Evolutionary conservation across 2,329 filamentous ascomycete species (phyloP).

Genomic region (Graphilbum fragrans): DNA sequence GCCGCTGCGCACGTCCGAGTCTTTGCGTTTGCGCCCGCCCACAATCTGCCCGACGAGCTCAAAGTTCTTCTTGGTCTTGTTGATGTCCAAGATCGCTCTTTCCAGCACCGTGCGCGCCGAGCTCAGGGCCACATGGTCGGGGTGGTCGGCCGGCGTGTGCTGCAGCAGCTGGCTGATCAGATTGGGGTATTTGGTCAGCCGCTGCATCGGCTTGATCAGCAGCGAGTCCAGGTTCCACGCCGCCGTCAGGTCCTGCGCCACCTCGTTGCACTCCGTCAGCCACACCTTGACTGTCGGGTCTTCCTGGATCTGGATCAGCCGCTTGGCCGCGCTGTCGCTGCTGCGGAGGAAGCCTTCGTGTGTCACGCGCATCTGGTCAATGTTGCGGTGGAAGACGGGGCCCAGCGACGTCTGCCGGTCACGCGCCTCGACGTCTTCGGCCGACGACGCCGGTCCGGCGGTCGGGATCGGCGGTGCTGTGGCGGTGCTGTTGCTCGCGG

Average conservation of each 20-base stretch:
- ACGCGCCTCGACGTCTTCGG: conserved; percentile 32
- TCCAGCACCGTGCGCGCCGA: conserved; percentile 41
- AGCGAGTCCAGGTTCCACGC: conserved; percentile 94
- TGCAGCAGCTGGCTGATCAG: conserved; percentile 70
- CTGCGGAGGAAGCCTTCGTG: conserved; percentile 53
- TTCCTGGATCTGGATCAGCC: conserved; percentile 49
- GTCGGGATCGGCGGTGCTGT: not conserved
- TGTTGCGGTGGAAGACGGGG: conserved; percentile 40
- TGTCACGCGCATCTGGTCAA: conserved; percentile 46
- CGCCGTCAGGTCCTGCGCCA: conserved; percentile 80
- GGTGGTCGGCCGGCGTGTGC: conserved; percentile 70
- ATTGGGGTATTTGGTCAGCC: conserved; percentile 86
- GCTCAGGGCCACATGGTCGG: conserved; percentile 58
- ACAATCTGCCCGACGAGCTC: conserved; percentile 88
- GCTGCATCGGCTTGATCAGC: conserved; percentile 94
- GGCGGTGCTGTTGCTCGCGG: not conserved
- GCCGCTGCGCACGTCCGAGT: conserved; percentile 75
- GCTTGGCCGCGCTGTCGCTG: conserved; percentile 49
- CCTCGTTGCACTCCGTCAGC: conserved; percentile 86
- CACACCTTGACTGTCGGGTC: conserved; percentile 62
- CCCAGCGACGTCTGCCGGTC: conserved; percentile 42
- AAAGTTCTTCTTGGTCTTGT: conserved; percentile 90
- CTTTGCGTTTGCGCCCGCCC: conserved; percentile 67
- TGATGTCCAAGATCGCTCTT: conserved; percentile 71
- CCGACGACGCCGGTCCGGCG: conserved; percentile 11